Evolutionary conservation across 208 protist species (phyloP).

Genomic region (Angomonas ambiguus): DNA sequence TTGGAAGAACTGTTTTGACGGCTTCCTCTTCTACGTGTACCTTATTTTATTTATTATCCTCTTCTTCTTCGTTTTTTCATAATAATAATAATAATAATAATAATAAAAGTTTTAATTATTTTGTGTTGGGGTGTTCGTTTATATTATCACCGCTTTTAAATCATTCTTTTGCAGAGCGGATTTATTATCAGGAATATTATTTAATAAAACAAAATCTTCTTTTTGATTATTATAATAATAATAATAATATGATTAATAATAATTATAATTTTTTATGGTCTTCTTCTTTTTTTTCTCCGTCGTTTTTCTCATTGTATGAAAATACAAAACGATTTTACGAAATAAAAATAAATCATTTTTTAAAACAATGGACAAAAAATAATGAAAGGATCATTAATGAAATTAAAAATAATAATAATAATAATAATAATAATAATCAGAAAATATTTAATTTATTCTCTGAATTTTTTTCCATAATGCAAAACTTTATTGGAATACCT

Average conservation of each 20-base stretch:
- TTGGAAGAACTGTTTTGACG: no score
- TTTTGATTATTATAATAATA: no score
- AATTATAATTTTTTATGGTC: background rate
- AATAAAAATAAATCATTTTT: no score
- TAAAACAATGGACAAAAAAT: background rate
- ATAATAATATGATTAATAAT: background rate
- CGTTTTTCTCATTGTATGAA: no score
- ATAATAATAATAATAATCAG: background rate
- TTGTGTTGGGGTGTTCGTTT: no score
- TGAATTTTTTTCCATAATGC: background rate
- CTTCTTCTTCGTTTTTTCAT: background rate
- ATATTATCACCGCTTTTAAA: background rate
- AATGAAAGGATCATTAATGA: no score
- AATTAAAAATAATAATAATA: background rate
- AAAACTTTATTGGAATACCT: background rate
- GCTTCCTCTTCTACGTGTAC: background rate
- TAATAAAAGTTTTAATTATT: background rate
- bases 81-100: constrained; percentile 11
- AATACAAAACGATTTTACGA: no score
- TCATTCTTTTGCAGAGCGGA: no score
- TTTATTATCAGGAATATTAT: no score
- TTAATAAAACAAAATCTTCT: no score
- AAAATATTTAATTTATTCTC: background rate
- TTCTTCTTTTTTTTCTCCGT: no score
- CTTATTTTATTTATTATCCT: background rate